phyloP scores from a whole-genome alignment of 169 alveolate genomes.

The Eimeria acervulina region DNA sequence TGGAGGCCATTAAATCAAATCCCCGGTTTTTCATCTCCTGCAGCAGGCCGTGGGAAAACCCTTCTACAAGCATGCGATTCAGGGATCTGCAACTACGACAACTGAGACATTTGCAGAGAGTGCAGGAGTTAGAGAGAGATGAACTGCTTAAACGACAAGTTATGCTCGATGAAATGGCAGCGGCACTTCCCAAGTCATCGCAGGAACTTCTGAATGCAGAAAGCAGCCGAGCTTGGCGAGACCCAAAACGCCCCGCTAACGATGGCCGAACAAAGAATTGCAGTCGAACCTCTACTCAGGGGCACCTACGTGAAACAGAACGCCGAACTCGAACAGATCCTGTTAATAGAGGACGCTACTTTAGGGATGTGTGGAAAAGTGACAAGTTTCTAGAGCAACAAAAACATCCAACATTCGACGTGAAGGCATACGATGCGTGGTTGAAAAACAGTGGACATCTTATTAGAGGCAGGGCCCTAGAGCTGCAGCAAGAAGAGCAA shows the following conservation, averaged over 20 bases:
- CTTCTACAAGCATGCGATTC: constrained; percentile 30
- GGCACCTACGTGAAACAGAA: not conserved
- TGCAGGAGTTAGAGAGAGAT: constrained; percentile 48
- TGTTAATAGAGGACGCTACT: constrained; percentile 76
- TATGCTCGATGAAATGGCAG: constrained; percentile 57
- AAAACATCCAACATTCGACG: constrained; percentile 63
- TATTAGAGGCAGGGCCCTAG: constrained; percentile 77
- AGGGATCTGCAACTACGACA: constrained; percentile 45
- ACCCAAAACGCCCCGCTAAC: not conserved
- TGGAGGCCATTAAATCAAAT: not conserved
- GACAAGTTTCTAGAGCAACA: constrained; percentile 74
- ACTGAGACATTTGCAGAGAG: constrained; percentile 31
- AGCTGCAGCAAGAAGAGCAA: constrained; percentile 83
- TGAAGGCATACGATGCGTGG: constrained; percentile 82
- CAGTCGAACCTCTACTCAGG: not conserved
- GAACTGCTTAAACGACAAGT: constrained; percentile 45
- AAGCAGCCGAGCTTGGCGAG: not conserved
- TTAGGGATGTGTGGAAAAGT: constrained; percentile 74
- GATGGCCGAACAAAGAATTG: not conserved
- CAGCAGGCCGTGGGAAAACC: constrained; percentile 73
- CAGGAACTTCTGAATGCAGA: not conserved
- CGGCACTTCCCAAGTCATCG: constrained; percentile 45
- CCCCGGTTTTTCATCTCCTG: constrained; percentile 22
- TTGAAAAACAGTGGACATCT: constrained; percentile 75
- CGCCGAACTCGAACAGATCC: constrained; percentile 49